Conservation (phyloP, 257 asterid genomes). For the Ilex aquifolium region DNA sequence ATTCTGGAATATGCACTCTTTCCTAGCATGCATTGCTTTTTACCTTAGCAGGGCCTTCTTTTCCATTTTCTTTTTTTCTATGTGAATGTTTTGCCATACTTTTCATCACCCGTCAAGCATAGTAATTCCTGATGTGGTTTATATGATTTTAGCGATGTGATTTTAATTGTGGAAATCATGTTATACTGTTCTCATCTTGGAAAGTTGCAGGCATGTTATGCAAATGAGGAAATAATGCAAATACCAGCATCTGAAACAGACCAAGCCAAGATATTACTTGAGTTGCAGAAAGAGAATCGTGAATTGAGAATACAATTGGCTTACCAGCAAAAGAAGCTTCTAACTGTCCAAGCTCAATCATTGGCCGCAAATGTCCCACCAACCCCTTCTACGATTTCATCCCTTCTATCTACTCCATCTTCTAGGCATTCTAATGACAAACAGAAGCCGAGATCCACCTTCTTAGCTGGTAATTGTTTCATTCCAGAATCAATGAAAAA, state of each 20-base stretch:
- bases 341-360: conserved; percentile 46
- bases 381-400: conserved; percentile 32
- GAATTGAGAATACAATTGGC: conserved; percentile 50
- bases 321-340: conserved; percentile 47
- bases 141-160: too few species aligned
- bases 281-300: conserved; percentile 57
- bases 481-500: conserved; percentile 51
- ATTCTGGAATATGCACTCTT: too few species aligned
- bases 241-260: conserved; percentile 46
- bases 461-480: conserved; percentile 40
- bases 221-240: conserved; percentile 40
- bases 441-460: conserved; percentile 33
- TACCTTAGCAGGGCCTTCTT: too few species aligned
- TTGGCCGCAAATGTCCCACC: conserved; percentile 51
- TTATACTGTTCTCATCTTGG: background rate
- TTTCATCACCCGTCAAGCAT: too few species aligned
- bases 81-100: too few species aligned
- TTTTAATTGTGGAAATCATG: background rate
- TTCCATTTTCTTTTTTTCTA: too few species aligned
- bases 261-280: conserved; percentile 52
- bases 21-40: too few species aligned
- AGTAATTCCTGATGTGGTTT: too few species aligned
- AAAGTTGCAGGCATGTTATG: conserved; percentile 35
- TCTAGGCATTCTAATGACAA: conserved; percentile 31
- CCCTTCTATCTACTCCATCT: conserved; percentile 38